These are phyloP conservation scores for Didymella keratinophila DNA, from an alignment of 2,329 filamentous ascomycete species.

Conservation along the genomic window DNA sequence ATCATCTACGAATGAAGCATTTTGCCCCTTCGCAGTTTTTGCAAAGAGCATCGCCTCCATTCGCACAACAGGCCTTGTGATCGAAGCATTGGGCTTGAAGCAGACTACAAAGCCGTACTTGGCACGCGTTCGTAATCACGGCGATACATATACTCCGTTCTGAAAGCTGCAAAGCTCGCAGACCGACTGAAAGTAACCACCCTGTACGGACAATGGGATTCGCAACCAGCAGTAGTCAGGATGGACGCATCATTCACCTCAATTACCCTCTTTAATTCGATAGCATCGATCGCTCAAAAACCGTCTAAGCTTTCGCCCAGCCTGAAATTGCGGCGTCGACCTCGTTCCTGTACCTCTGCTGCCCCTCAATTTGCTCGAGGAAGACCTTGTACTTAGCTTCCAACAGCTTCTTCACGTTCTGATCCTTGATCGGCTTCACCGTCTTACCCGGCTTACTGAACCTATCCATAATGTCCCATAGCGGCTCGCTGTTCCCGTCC, in stretches of 20 bases:
- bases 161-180: neutral
- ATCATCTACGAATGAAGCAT: neutral
- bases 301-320: slow-evolving; percentile 31
- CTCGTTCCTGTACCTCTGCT: slow-evolving; percentile 80
- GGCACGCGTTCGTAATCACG: neutral
- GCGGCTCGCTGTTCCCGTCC: slow-evolving; percentile 79
- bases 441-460: slow-evolving; percentile 94
- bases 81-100: neutral
- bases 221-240: neutral
- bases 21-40: neutral
- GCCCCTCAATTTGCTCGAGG: slow-evolving; percentile 86
- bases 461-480: slow-evolving; percentile 97
- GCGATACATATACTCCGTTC: neutral
- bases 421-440: slow-evolving; percentile 76
- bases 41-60: neutral
- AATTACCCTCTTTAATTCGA: neutral
- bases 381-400: slow-evolving; percentile 95
- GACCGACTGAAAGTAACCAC: too few species aligned
- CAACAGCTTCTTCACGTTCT: slow-evolving; percentile 78
- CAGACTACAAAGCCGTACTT: neutral
- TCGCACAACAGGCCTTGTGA: neutral
- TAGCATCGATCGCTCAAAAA: neutral
- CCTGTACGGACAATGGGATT: neutral
- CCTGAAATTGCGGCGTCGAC: slow-evolving; percentile 67
- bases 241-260: neutral